These are phyloP conservation scores for Drechslera avenae DNA, from an alignment of 2,329 filamentous ascomycete genomes.

Conservation along the genomic window DNA sequence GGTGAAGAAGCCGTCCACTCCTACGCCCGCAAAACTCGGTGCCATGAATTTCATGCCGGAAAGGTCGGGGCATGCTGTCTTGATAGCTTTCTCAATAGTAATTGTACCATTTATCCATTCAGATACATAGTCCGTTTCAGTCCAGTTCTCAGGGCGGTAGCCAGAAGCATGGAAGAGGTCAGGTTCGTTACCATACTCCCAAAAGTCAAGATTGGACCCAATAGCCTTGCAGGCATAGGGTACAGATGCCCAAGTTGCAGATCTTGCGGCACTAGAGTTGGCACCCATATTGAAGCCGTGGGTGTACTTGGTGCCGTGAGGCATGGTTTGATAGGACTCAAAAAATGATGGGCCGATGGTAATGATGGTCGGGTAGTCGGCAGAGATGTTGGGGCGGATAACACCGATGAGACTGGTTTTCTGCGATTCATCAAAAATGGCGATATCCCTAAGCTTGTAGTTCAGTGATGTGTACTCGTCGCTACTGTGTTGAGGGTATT, in stretches of 20 bases:
- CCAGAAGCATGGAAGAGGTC: constrained; percentile 61
- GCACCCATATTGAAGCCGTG: constrained; percentile 66
- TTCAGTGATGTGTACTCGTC: constrained; percentile 53
- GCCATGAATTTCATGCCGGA: constrained; percentile 3
- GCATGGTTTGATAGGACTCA: constrained; percentile 63
- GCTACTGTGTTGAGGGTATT: constrained; percentile 58
- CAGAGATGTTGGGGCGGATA: constrained; percentile 55
- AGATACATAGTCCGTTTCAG: constrained; percentile 53
- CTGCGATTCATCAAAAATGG: constrained; percentile 6
- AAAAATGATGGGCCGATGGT: constrained; percentile 66
- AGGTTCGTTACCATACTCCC: constrained; percentile 69
- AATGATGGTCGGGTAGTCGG: constrained; percentile 65
- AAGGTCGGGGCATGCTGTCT: constrained; percentile 1
- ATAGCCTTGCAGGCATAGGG: constrained; percentile 63
- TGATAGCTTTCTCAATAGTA: background rate
- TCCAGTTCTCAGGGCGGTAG: constrained; percentile 59
- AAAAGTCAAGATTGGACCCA: constrained; percentile 57
- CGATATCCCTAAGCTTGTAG: constrained; percentile 43
- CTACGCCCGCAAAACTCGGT: constrained; percentile 8
- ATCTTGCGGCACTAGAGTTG: constrained; percentile 50
- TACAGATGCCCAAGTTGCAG: constrained; percentile 59
- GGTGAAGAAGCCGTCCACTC: background rate
- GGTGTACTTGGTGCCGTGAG: constrained; percentile 59
- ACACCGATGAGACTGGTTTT: constrained; percentile 53
- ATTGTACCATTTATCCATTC: constrained; percentile 9